Evolutionary conservation across 768 basidiomycete genomes (phyloP).

Genomic region (Agrocybe praecox): DNA sequence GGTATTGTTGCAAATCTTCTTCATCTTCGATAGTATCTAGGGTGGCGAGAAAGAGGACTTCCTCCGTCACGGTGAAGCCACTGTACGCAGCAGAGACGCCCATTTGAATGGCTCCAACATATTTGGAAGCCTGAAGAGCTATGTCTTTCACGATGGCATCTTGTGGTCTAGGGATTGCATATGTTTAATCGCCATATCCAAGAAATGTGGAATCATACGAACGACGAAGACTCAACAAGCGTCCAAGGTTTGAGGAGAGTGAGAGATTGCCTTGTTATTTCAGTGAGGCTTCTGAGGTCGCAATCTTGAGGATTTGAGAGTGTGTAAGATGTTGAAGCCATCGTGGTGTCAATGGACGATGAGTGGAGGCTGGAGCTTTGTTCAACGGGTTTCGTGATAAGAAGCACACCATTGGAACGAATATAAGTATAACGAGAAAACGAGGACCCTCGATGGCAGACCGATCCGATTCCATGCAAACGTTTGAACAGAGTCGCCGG

Average conservation of each 20-base stretch:
- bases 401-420: neutral
- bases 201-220: neutral
- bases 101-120: slow-evolving; percentile 9
- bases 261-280: slow-evolving; percentile 5
- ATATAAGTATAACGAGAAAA: neutral
- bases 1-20: slow-evolving; percentile 9
- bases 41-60: slow-evolving; percentile 12
- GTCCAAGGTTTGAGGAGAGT: slow-evolving; percentile 11
- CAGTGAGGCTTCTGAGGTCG: slow-evolving; percentile 6
- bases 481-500: too few relatives aligned
- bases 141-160: slow-evolving; percentile 4
- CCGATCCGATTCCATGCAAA: too few relatives aligned
- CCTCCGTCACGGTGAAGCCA: slow-evolving; percentile 15
- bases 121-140: slow-evolving; percentile 2
- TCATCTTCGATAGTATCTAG: slow-evolving; percentile 8
- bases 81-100: slow-evolving; percentile 13
- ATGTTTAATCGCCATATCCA: neutral
- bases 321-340: neutral
- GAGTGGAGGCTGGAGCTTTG: neutral
- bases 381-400: neutral
- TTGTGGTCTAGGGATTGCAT: neutral
- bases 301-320: slow-evolving; percentile 9
- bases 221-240: neutral
- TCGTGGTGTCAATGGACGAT: neutral
- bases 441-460: too few relatives aligned